These are phyloP conservation scores for Tetradesmus obliquus DNA, from an alignment of 139 green algal genomes.

Conservation along the genomic window DNA sequence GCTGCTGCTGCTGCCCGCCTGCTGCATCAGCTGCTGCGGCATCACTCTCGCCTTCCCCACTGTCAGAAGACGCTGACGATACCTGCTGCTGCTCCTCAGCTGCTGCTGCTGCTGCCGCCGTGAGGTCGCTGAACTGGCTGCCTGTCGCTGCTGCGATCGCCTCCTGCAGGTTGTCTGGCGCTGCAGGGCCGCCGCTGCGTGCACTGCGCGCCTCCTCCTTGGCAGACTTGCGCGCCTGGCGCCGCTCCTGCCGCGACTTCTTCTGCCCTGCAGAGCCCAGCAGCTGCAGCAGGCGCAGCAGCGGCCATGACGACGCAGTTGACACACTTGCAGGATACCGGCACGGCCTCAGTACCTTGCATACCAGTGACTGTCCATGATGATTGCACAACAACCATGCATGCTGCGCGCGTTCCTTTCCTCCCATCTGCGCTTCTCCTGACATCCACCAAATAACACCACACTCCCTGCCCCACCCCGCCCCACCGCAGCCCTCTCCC, in stretches of 20 bases:
- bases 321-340: too few relatives aligned
- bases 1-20: slow-evolving; percentile 51
- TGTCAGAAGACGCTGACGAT: background rate
- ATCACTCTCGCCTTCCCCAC: background rate
- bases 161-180: slow-evolving; percentile 39
- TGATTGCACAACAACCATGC: too few relatives aligned
- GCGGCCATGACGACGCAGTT: background rate
- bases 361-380: too few relatives aligned
- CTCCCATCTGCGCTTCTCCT: too few relatives aligned
- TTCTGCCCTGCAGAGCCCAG: slow-evolving; percentile 69
- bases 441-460: too few relatives aligned
- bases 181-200: background rate
- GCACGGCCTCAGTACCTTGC: background rate
- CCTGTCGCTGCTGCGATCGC: slow-evolving; percentile 69
- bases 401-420: too few relatives aligned
- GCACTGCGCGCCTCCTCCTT: slow-evolving; percentile 55
- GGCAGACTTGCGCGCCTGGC: slow-evolving; percentile 75
- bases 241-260: slow-evolving; percentile 67
- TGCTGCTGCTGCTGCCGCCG: background rate
- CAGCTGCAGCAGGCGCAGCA: slow-evolving; percentile 35
- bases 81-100: slow-evolving; percentile 25
- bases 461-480: background rate
- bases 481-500: background rate
- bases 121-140: slow-evolving; percentile 55
- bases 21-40: slow-evolving; percentile 31